Conservation (phyloP, 495 filamentous ascomycete species). For the Penicillium canariense region DNA sequence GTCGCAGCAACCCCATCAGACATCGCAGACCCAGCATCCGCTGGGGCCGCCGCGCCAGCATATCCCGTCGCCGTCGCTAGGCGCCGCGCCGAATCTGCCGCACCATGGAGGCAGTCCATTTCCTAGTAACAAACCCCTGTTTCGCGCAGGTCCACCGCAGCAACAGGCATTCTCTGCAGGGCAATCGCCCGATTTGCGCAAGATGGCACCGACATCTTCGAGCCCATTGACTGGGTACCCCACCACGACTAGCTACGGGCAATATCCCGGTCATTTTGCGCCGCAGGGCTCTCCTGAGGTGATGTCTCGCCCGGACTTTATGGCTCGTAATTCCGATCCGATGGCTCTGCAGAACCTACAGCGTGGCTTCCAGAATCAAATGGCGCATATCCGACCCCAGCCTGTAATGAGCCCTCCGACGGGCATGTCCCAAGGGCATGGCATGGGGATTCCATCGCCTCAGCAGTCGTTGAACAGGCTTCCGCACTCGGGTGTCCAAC, state of each 20-base stretch:
- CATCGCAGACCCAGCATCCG: constrained; percentile 18
- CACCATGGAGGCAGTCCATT: constrained; percentile 32
- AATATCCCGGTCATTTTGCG: constrained; percentile 35
- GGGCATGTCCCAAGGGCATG: constrained; percentile 31
- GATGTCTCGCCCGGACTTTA: constrained; percentile 31
- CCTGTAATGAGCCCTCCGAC: constrained; percentile 32
- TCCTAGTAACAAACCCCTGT: constrained; percentile 26
- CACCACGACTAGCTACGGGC: constrained; percentile 28
- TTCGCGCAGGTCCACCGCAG: constrained; percentile 31
- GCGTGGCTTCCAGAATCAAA: constrained; percentile 32
- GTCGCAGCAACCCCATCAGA: constrained; percentile 25
- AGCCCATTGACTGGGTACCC: constrained; percentile 37
- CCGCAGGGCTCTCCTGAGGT: constrained; percentile 35
- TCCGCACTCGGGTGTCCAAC: constrained; percentile 30
- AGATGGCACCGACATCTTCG: constrained; percentile 36
- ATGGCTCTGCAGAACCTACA: constrained; percentile 37
- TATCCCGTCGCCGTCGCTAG: constrained; percentile 35
- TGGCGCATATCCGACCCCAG: constrained; percentile 32
- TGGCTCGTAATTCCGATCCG: constrained; percentile 33
- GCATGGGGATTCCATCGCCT: constrained; percentile 35
- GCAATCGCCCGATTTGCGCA: constrained; percentile 39
- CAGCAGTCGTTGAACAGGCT: constrained; percentile 39
- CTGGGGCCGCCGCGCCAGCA: constrained; percentile 25
- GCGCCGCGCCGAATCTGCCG: constrained; percentile 24
- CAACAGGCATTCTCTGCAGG: constrained; percentile 29